Evolutionary conservation across 148 eudicot genomes (phyloP), one percentile per base, ranked within the genome.

Genomic region (Camellia sinensis): DNA sequence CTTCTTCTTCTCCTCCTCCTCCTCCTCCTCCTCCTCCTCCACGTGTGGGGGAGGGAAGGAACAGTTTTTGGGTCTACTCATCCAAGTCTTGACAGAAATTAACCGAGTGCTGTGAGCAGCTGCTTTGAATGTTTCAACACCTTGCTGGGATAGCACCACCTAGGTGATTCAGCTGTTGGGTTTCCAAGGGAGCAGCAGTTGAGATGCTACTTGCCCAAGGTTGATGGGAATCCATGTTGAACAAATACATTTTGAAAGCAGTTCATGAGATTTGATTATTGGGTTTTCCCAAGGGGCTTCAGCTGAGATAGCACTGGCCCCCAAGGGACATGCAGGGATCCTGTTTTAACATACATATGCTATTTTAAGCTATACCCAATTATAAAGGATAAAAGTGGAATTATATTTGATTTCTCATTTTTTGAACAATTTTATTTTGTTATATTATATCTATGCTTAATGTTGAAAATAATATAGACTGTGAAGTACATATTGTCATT

Each of bases 161-260:
- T 11, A 74, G 46, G 52, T 13, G 48, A 74, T 59, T 74, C 29
- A 17, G 17, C 9, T 11, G 2, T 18, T 74, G 64, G 66, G 64
- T 59, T 73, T 57, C 21, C 66, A 43, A 59, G n/a, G 54, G 53
- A 45, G 78, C 67, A 75, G 46, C 78, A 43, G 40, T 37, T 61
- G 12, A 59, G 52, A n/a, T 75, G 52, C 46, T 56, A 18, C 40
- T 48, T 14, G 74, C 37, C 21, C n/a, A 21, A 64, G 41, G 4
- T 19, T 62, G 66, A 18, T 5, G 13, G 21, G 64, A 60, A 60
- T 60, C 10, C 73, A 44, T 46, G 74, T 52, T 19, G 48, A 19
- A 50, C 59, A 71, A 71, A 48, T 50, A 22, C 74, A 21, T 69
- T 21, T 71, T 71, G 50, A 21, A 71, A 50, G 40, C 18, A 19